These are phyloP conservation scores for Candida silvatica DNA, from an alignment of 805 yeast species.

Conservation along the genomic window DNA sequence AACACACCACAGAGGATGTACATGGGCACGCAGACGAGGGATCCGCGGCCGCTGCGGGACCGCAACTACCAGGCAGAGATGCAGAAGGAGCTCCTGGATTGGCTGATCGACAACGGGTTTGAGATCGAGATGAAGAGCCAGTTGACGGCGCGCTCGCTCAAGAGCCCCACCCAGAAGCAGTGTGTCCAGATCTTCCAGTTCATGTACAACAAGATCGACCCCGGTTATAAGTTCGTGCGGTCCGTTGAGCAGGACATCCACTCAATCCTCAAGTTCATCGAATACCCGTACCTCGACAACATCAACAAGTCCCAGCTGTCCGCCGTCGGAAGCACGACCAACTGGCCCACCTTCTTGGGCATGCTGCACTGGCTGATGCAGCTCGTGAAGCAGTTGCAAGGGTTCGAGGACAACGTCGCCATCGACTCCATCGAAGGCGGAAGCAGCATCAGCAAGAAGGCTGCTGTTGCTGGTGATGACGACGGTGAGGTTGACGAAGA, in stretches of 20 bases:
- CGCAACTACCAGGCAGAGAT: conserved; percentile 54
- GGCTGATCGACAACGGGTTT: conserved; percentile 52
- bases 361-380: conserved; percentile 77
- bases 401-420: conserved; percentile 27
- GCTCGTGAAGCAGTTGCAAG: conserved; percentile 34
- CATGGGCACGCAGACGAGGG: conserved; percentile 24
- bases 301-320: conserved; percentile 79
- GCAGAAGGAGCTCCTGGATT: conserved; percentile 62
- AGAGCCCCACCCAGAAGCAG: conserved; percentile 81
- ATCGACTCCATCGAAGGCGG: conserved; percentile 16
- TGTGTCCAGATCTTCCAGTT: conserved; percentile 74
- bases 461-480: conserved; percentile 3
- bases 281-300: conserved; percentile 74
- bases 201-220: conserved; percentile 70
- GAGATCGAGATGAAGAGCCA: conserved; percentile 71
- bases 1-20: conserved; percentile 2
- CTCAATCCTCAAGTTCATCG: conserved; percentile 50
- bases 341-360: conserved; percentile 79
- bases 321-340: conserved; percentile 86
- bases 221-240: conserved; percentile 60
- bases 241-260: conserved; percentile 73
- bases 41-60: conserved; percentile 76
- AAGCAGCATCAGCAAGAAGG: neutral
- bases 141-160: conserved; percentile 53
- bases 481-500: conserved; percentile 18